Evolutionary conservation across 176 grass and related monocot genomes (phyloP).

Genomic region (Neostapfia colusana): DNA sequence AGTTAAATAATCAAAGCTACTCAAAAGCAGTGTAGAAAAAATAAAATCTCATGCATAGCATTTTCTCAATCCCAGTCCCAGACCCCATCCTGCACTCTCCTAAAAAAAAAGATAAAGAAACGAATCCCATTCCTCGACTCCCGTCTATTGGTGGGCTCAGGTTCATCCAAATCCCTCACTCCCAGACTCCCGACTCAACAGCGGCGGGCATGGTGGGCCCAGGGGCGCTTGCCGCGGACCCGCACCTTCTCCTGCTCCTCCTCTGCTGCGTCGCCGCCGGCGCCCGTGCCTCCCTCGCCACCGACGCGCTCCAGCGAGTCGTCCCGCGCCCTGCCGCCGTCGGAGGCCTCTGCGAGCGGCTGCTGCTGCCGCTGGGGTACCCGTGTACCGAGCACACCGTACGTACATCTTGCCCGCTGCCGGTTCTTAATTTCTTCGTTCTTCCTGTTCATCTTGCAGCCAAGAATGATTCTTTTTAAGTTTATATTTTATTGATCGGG

Average conservation of each 20-base stretch:
- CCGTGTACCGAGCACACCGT: constrained; percentile 86
- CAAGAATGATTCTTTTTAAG: not conserved
- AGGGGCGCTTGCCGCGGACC: not conserved
- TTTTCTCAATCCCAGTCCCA: too few relatives aligned
- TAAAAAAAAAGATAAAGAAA: too few relatives aligned
- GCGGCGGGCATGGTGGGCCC: constrained; percentile 33
- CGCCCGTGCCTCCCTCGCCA: not conserved
- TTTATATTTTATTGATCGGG: not conserved
- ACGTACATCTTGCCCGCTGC: constrained; percentile 9
- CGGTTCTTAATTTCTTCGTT: not conserved
- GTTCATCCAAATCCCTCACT: not conserved
- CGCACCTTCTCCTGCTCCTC: constrained; percentile 31
- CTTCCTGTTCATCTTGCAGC: not conserved
- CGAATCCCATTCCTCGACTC: too few relatives aligned
- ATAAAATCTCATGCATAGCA: too few relatives aligned
- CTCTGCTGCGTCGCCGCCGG: constrained; percentile 14
- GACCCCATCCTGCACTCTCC: too few relatives aligned
- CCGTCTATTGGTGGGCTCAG: too few relatives aligned
- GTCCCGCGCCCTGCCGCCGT: constrained; percentile 7
- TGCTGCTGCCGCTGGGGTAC: constrained; percentile 67
- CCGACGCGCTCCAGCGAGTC: constrained; percentile 33
- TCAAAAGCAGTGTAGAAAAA: too few relatives aligned
- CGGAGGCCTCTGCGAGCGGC: constrained; percentile 63
- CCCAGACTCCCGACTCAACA: not conserved
- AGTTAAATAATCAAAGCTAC: too few relatives aligned